phyloP scores from a whole-genome alignment of 192 early-diverging fungal species.

The Jimgerdemannia flammicorona region DNA sequence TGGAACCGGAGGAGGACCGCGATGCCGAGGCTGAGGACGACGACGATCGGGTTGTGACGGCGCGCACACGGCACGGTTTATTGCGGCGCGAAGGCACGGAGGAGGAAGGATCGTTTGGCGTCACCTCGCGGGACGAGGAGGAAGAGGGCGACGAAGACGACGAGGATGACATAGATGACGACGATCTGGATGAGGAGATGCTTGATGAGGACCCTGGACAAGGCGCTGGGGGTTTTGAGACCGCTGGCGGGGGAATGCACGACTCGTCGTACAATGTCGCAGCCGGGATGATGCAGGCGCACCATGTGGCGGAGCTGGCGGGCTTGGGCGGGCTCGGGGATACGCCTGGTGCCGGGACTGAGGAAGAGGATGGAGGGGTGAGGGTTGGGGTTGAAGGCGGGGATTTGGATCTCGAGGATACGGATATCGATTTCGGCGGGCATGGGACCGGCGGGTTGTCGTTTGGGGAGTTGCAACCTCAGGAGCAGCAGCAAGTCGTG shows the following conservation, averaged over 20 bases:
- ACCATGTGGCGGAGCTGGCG: neutral
- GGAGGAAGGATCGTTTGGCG: neutral
- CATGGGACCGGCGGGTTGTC: neutral
- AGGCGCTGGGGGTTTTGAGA: neutral
- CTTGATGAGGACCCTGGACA: neutral
- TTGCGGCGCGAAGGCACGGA: neutral
- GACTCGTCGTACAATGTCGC: neutral
- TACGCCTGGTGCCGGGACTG: neutral
- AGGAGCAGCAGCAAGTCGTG: neutral
- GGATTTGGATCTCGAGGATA: neutral
- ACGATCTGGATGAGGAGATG: neutral
- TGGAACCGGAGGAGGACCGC: neutral
- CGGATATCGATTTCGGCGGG: neutral
- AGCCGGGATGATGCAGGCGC: neutral
- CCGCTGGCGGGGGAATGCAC: neutral
- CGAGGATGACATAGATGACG: neutral
- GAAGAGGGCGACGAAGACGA: neutral
- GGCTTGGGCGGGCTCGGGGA: neutral
- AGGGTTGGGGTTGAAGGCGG: neutral
- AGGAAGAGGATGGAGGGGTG: neutral
- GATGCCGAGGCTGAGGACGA: neutral
- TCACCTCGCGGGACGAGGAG: neutral
- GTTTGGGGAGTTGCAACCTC: neutral
- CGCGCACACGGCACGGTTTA: neutral
- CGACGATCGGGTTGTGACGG: neutral